Evolutionary conservation across 2,329 filamentous ascomycete genomes (phyloP).

Genomic region (Clarireedia sp.): DNA sequence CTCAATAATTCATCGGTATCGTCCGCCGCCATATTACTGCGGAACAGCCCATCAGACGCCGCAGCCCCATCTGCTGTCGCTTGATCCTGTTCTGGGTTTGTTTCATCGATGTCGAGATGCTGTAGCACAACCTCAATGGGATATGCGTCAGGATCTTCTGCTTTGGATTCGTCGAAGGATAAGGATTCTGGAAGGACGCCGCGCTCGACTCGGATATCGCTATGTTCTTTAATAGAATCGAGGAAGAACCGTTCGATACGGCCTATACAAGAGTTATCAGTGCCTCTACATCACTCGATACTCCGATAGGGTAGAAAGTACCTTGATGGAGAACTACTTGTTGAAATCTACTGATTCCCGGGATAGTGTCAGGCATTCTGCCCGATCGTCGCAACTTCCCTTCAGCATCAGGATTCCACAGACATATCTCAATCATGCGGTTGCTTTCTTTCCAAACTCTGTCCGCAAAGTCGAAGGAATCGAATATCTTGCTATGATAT

Average conservation of each 20-base stretch:
- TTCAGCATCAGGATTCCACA: constrained; percentile 55
- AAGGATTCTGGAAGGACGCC: constrained; percentile 50
- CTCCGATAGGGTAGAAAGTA: not conserved
- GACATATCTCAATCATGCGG: constrained; percentile 56
- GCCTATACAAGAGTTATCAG: constrained; percentile 9
- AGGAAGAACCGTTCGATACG: constrained; percentile 61
- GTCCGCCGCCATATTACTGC: constrained; percentile 49
- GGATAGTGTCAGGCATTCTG: constrained; percentile 54
- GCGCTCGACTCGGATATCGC: constrained; percentile 50
- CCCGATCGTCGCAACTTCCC: constrained; percentile 50
- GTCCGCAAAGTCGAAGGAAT: constrained; percentile 61
- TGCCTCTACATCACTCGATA: not conserved
- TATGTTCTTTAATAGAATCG: constrained; percentile 49
- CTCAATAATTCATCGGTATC: constrained; percentile 47
- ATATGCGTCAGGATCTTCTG: constrained; percentile 44
- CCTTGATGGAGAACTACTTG: constrained; percentile 65
- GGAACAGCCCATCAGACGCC: constrained; percentile 45
- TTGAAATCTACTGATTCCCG: constrained; percentile 53
- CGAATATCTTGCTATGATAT: constrained; percentile 57
- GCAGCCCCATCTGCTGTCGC: constrained; percentile 21
- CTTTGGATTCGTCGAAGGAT: constrained; percentile 42
- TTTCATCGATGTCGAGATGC: constrained; percentile 50
- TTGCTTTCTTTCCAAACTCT: constrained; percentile 58
- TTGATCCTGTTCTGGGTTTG: constrained; percentile 40
- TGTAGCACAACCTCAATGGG: constrained; percentile 53